Conservation (phyloP, 2,329 filamentous ascomycete species). For the Ilyonectria mors-panacis region DNA sequence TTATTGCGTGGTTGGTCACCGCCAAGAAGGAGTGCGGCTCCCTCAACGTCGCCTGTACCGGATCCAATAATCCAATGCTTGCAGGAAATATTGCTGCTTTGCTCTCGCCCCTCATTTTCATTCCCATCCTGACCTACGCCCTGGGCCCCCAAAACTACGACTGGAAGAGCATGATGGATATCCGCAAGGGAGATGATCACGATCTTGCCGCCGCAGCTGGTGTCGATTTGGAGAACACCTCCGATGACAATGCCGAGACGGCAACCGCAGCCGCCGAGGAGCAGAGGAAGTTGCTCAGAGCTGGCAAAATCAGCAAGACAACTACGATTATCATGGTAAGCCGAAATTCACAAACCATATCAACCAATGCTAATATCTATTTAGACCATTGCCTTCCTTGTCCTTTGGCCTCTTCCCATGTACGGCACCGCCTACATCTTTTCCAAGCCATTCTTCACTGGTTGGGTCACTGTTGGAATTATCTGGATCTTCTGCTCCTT, state of each 20-base stretch:
- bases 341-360: too few species aligned
- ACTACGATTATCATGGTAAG: slow-evolving; percentile 50
- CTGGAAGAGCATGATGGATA: slow-evolving; percentile 86
- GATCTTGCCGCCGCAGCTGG: slow-evolving; percentile 70
- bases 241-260: slow-evolving; percentile 22
- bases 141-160: slow-evolving; percentile 80
- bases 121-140: slow-evolving; percentile 80
- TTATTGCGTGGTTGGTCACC: slow-evolving; percentile 84
- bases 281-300: slow-evolving; percentile 65
- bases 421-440: slow-evolving; percentile 84
- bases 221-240: slow-evolving; percentile 33
- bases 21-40: slow-evolving; percentile 74
- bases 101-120: slow-evolving; percentile 81
- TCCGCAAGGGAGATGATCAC: slow-evolving; percentile 84
- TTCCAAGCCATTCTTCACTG: slow-evolving; percentile 75
- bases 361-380: background rate
- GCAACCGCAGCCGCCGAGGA: slow-evolving; percentile 55
- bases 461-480: slow-evolving; percentile 80
- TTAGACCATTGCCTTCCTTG: slow-evolving; percentile 76
- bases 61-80: slow-evolving; percentile 88
- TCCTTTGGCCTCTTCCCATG: slow-evolving; percentile 95
- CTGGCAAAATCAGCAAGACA: slow-evolving; percentile 63
- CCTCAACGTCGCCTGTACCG: slow-evolving; percentile 81
- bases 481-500: slow-evolving; percentile 81
- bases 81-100: slow-evolving; percentile 89